These are phyloP conservation scores for Leishmania arabica DNA, from an alignment of 208 protist species.

Conservation along the genomic window DNA sequence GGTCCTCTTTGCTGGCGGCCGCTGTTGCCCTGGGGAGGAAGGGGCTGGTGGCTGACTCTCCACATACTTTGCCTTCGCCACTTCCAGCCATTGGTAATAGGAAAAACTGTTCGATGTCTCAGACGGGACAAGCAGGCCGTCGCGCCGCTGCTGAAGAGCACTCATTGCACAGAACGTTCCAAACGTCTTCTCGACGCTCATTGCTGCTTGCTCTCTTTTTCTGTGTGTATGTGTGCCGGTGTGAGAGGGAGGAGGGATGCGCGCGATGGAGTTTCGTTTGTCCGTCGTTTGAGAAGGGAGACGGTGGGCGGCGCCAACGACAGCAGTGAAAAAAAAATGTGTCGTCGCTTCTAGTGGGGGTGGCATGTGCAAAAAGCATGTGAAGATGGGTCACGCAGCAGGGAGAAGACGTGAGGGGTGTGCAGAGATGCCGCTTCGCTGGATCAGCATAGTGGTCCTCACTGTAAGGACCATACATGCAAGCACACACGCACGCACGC, in stretches of 20 bases:
- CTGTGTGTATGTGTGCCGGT: background rate
- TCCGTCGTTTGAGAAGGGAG: background rate
- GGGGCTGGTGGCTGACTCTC: background rate
- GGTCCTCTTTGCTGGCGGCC: background rate
- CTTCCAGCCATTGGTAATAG: slow-evolving; percentile 45
- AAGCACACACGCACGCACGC: background rate
- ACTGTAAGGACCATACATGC: background rate
- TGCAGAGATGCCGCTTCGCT: too few species aligned
- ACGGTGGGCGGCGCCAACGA: background rate
- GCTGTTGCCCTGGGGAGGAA: background rate
- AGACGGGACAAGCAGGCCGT: slow-evolving; percentile 33
- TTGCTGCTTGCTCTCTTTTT: background rate
- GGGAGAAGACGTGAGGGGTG: background rate
- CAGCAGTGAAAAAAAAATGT: background rate
- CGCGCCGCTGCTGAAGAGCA: slow-evolving; percentile 32
- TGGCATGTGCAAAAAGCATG: background rate
- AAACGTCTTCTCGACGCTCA: slow-evolving; percentile 31
- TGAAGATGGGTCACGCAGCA: background rate
- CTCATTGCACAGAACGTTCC: slow-evolving; percentile 46
- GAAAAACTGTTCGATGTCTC: slow-evolving; percentile 23
- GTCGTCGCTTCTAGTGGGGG: background rate
- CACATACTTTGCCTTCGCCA: slow-evolving; percentile 25
- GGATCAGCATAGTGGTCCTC: background rate
- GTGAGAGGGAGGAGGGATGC: too few species aligned
- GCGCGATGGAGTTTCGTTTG: too few species aligned